Conservation (phyloP, 257 asterid genomes). For the Ocimum tenuiflorum region DNA sequence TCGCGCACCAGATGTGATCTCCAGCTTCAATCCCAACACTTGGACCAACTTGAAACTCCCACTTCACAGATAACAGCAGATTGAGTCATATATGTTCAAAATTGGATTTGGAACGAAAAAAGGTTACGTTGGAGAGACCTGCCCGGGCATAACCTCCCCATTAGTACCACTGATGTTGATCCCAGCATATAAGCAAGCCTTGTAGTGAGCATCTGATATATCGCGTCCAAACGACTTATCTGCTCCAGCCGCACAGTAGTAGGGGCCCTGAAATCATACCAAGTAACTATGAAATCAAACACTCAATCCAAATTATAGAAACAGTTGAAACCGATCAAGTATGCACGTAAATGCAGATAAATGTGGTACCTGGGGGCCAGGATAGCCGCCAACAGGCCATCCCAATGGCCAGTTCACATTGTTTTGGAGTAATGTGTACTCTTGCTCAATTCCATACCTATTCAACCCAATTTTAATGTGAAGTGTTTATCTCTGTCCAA, state of each 20-base stretch:
- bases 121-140: constrained; percentile 40
- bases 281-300: neutral
- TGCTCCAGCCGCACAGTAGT: constrained; percentile 92
- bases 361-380: constrained; percentile 79
- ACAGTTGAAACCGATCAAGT: neutral
- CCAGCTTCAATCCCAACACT: constrained; percentile 92
- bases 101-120: neutral
- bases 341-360: neutral
- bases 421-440: constrained; percentile 71
- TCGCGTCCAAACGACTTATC: constrained; percentile 92
- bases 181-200: constrained; percentile 96
- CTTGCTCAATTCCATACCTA: constrained; percentile 95
- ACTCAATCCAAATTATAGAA: neutral
- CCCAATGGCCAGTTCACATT: constrained; percentile 86
- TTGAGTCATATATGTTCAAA: neutral
- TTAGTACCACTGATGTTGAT: constrained; percentile 89
- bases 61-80: constrained; percentile 32
- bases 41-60: constrained; percentile 98
- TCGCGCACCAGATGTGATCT: constrained; percentile 89
- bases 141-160: constrained; percentile 98
- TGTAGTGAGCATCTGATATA: constrained; percentile 91
- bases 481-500: neutral
- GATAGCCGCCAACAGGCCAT: constrained; percentile 94
- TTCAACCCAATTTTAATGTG: constrained; percentile 10
- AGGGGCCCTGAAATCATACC: constrained; percentile 60